Conservation (phyloP, 2,329 filamentous ascomycete genomes). For the Penicillium rolfsii region DNA sequence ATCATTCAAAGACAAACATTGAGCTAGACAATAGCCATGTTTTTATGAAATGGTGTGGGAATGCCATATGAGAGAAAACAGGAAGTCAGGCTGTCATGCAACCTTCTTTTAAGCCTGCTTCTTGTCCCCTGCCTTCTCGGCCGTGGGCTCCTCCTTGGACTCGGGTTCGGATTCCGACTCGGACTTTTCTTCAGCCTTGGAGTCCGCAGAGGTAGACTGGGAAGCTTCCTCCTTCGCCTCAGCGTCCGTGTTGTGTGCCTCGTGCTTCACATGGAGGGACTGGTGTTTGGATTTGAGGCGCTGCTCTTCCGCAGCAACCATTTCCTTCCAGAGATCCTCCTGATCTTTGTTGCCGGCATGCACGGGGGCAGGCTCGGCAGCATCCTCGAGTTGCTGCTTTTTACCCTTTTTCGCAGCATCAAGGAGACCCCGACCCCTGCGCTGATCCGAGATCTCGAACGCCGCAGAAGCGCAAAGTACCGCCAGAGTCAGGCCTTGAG, state of each 20-base stretch:
- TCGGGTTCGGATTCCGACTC: conserved; percentile 15
- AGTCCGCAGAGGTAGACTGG: conserved; percentile 14
- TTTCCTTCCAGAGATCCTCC: conserved; percentile 84
- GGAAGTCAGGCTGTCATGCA: background rate
- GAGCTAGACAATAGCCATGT: background rate
- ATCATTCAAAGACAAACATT: background rate
- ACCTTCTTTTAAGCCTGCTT: conserved; percentile 16
- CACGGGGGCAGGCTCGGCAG: conserved; percentile 84
- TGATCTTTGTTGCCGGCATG: conserved; percentile 68
- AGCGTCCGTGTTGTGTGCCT: conserved; percentile 17
- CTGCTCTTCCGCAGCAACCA: conserved; percentile 54
- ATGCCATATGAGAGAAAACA: too few relatives aligned
- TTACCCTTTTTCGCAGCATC: conserved; percentile 69
- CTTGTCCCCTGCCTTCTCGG: conserved; percentile 21
- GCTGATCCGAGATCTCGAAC: conserved; percentile 80
- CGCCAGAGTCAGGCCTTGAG: conserved; percentile 83
- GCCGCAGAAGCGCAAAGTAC: conserved; percentile 81
- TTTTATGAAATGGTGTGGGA: background rate
- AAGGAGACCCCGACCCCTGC: conserved; percentile 61
- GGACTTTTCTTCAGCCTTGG: conserved; percentile 19
- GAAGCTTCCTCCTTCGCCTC: conserved; percentile 23
- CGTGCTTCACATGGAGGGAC: conserved; percentile 39
- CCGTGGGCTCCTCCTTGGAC: conserved; percentile 20
- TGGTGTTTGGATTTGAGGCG: conserved; percentile 48
- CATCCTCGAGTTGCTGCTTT: conserved; percentile 73